Evolutionary conservation across 2,329 filamentous ascomycete genomes (phyloP), one percentile per base, ranked within the genome.

Genomic region (Epichloe sp.): DNA sequence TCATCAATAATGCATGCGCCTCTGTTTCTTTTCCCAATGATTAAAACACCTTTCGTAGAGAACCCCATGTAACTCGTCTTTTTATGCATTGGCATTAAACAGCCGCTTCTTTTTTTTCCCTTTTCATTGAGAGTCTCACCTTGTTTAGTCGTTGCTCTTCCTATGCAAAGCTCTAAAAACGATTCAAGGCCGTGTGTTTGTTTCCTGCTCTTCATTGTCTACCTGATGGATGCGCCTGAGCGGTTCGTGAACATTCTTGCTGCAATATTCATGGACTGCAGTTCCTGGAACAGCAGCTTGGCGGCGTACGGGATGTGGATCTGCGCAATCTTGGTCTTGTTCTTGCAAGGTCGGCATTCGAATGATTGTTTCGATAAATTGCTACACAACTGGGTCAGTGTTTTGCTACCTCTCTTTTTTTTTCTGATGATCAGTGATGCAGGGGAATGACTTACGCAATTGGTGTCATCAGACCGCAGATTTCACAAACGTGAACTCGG

Each of bases 291-390:
- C 48, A 98, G 80, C 47, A 98, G 77, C 74, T 98, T 98, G 54
- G 93, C 93, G 2, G 93, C 93, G 65, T 98, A 98, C 0, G 93
- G 93, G 57, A 98, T 95, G 67, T 97, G 88, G 52, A 98, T 86
- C 69, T 98, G 93, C 5, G 91, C 93, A 67, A 98, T 97, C 73
- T 88, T 89, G 56, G 91, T 96, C 79, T 97, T 97, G 77, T 98
- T 98, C 75, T 94, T 93, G 79, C 93, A 98, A 36, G 93, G 88
- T 51, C 93, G 82, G 70, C 93, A 98, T 69, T 97, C 91, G 65
- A 97, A 97, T 31, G 88, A 88, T 63, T 93, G 88, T 70, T 95
- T 95, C 62, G 90, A 91, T 54, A 98, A 79, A 74, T 94, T 93
- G 44, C 88, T 94, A 58, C 53, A 58, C 53, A 36, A 11, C 36